Evolutionary conservation across 495 filamentous ascomycete genomes (phyloP).

Genomic region (Penicillium daleae): DNA sequence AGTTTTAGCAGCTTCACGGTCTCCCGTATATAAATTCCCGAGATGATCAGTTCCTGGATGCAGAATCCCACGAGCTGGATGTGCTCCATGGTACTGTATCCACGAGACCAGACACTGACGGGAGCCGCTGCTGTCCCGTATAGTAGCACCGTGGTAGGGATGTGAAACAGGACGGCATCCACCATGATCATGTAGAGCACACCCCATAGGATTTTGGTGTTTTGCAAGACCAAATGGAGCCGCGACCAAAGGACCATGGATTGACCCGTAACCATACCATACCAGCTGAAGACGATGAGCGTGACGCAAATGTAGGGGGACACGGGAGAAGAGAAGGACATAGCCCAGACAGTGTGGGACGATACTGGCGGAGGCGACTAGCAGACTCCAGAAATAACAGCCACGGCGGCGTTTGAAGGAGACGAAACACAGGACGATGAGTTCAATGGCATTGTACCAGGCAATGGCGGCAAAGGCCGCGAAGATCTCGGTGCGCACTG

Average conservation of each 20-base stretch:
- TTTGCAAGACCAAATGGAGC: slow-evolving; percentile 49
- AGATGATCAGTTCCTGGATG: slow-evolving; percentile 59
- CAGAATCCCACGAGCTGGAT: slow-evolving; percentile 58
- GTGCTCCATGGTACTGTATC: slow-evolving; percentile 55
- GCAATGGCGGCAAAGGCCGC: slow-evolving; percentile 44
- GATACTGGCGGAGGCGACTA: slow-evolving; percentile 43
- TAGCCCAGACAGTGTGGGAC: slow-evolving; percentile 50
- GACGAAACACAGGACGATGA: slow-evolving; percentile 48
- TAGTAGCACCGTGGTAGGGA: slow-evolving; percentile 46
- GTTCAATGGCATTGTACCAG: slow-evolving; percentile 54
- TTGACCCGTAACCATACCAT: slow-evolving; percentile 51
- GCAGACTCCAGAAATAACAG: slow-evolving; percentile 56
- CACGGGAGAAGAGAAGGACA: slow-evolving; percentile 49
- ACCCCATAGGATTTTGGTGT: slow-evolving; percentile 37
- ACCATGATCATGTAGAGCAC: slow-evolving; percentile 50
- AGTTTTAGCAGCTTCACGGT: slow-evolving; percentile 50
- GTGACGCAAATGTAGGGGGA: slow-evolving; percentile 39
- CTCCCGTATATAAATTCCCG: slow-evolving; percentile 59
- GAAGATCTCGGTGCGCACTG: slow-evolving; percentile 27
- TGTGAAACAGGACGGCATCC: slow-evolving; percentile 47
- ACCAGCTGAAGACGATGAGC: slow-evolving; percentile 49
- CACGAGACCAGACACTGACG: slow-evolving; percentile 34
- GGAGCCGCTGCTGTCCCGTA: slow-evolving; percentile 40
- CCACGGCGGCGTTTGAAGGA: slow-evolving; percentile 52
- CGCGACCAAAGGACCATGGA: slow-evolving; percentile 55